Conservation (phyloP, 164 flowering plant genomes). For the Kalanchoe fedtschenkoi region DNA sequence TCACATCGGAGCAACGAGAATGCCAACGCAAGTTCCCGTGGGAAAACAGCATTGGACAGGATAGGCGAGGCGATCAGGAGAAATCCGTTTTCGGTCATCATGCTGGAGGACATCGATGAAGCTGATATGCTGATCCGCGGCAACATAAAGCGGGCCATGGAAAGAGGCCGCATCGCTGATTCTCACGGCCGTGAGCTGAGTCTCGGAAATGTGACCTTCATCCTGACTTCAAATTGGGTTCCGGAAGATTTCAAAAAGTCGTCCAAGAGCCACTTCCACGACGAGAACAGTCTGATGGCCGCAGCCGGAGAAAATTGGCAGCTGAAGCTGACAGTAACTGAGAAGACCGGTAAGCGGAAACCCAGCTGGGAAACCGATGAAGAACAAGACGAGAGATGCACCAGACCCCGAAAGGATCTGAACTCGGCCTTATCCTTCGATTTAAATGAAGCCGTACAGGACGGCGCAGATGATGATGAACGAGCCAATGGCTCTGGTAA, state of each 20-base stretch:
- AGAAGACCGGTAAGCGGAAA: conserved; percentile 42
- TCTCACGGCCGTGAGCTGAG: conserved; percentile 85
- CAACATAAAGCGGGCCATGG: conserved; percentile 73
- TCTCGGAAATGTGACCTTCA: conserved; percentile 67
- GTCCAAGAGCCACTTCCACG: conserved; percentile 11
- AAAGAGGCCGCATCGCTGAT: conserved; percentile 70
- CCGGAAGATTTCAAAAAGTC: conserved; percentile 26
- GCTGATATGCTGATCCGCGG: conserved; percentile 63
- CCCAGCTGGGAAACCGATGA: conserved; percentile 36
- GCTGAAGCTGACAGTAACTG: conserved; percentile 31
- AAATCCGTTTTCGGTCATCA: conserved; percentile 66
- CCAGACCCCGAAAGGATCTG: conserved; percentile 38
- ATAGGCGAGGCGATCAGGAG: conserved; percentile 71
- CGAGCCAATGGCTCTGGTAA: conserved; percentile 49
- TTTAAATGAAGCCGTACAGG: conserved; percentile 43
- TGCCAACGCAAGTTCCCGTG: conserved; percentile 43
- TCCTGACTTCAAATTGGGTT: conserved; percentile 61
- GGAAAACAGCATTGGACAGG: conserved; percentile 70
- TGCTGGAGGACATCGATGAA: conserved; percentile 73
- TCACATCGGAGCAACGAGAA: conserved; percentile 34
- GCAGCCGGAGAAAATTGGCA: conserved; percentile 45
- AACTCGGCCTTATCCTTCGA: conserved; percentile 44
- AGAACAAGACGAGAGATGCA: conserved; percentile 27
- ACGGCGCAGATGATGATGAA: conserved; percentile 47
- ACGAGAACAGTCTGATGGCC: conserved; percentile 39